These are phyloP conservation scores for Orbilia blumenaviensis DNA, from an alignment of 2,329 filamentous ascomycete species.

Conservation along the genomic window DNA sequence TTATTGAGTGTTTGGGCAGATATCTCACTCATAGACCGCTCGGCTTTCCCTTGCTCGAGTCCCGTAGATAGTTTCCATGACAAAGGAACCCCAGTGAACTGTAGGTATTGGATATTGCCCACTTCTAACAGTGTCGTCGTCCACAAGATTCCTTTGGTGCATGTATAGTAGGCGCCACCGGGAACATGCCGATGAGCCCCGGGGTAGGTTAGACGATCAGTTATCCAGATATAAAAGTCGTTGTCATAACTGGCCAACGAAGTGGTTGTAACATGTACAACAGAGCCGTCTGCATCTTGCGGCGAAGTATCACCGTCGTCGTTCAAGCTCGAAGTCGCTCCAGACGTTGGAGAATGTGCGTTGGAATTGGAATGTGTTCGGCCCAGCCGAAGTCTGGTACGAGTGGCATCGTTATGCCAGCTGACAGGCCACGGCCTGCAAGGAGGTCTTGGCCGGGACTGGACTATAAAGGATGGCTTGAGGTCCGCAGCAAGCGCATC, in stretches of 20 bases:
- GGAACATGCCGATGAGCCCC: neutral
- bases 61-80: slow-evolving; percentile 18
- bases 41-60: slow-evolving; percentile 9
- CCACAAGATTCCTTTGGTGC: slow-evolving; percentile 36
- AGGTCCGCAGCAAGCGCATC: slow-evolving; percentile 23
- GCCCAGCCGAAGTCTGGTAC: neutral
- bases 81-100: slow-evolving; percentile 28
- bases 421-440: slow-evolving; percentile 12
- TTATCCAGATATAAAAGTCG: slow-evolving; percentile 35
- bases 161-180: slow-evolving; percentile 17
- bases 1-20: slow-evolving; percentile 27
- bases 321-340: neutral
- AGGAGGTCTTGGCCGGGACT: slow-evolving; percentile 2
- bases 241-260: slow-evolving; percentile 20
- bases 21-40: slow-evolving; percentile 29
- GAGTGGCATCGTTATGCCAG: slow-evolving; percentile 20
- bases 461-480: slow-evolving; percentile 29
- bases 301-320: slow-evolving; percentile 7
- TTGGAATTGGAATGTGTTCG: slow-evolving; percentile 2
- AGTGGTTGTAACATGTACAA: neutral
- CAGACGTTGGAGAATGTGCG: slow-evolving; percentile 16
- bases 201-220: slow-evolving; percentile 14
- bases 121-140: slow-evolving; percentile 20
- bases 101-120: slow-evolving; percentile 7
- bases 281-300: neutral